Evolutionary conservation across 2,329 filamentous ascomycete species (phyloP).

Genomic region (Microcyclospora tardicrescens): DNA sequence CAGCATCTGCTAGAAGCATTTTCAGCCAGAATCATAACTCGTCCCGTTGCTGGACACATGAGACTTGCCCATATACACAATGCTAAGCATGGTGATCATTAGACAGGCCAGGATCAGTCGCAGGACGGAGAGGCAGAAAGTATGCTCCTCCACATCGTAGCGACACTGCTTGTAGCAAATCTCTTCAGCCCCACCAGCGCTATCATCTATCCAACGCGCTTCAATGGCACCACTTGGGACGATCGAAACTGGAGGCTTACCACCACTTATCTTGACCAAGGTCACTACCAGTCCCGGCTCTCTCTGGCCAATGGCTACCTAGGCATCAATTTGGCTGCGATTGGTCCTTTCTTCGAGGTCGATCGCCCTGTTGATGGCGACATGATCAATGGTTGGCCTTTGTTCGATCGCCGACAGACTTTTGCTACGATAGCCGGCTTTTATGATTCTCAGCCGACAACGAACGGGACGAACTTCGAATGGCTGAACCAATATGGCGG

Average conservation of each 20-base stretch:
- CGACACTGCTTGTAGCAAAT: no score
- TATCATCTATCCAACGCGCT: constrained; percentile 35
- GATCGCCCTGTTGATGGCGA: constrained; percentile 43
- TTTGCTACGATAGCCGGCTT: constrained; percentile 59
- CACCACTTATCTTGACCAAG: constrained; percentile 42
- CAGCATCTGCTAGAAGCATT: no score
- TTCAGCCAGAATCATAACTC: no score
- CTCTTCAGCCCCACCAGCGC: constrained; percentile 1
- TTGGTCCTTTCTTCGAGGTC: constrained; percentile 50
- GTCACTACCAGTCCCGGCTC: constrained; percentile 48
- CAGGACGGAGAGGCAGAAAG: no score
- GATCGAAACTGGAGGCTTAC: constrained; percentile 44
- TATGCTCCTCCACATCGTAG: no score
- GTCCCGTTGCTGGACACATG: no score
- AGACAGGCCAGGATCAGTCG: no score
- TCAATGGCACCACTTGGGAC: constrained; percentile 45
- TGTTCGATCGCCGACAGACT: constrained; percentile 49
- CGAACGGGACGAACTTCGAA: constrained; percentile 49
- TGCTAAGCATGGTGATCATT: no score
- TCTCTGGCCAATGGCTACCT: constrained; percentile 52
- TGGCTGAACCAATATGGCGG: constrained; percentile 58
- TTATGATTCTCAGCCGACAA: constrained; percentile 46
- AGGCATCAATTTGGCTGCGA: constrained; percentile 50
- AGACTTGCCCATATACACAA: no score
- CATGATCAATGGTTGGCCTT: constrained; percentile 49